These are phyloP conservation scores for Irpex sp. DNA, from an alignment of 1,284 basidiomycete species.

Conservation along the genomic window DNA sequence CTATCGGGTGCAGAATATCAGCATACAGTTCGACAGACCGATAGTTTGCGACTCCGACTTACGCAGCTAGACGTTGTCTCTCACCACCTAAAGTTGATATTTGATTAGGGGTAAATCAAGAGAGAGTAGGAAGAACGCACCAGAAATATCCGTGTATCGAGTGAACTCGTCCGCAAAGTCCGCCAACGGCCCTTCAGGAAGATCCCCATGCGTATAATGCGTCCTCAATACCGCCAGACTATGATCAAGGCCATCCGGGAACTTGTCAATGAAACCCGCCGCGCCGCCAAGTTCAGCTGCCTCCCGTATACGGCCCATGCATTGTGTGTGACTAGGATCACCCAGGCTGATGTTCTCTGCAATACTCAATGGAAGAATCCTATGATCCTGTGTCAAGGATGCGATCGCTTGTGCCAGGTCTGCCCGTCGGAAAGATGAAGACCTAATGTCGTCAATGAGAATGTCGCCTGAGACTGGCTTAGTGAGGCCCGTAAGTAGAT, in stretches of 20 bases:
- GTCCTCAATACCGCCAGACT: not conserved
- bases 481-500: slow-evolving; percentile 38
- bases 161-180: slow-evolving; percentile 8
- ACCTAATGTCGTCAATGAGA: slow-evolving; percentile 32
- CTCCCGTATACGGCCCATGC: slow-evolving; percentile 2
- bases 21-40: not conserved
- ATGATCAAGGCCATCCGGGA: not conserved
- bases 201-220: not conserved
- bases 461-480: slow-evolving; percentile 37
- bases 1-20: not conserved
- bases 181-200: slow-evolving; percentile 3
- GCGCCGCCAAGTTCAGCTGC: slow-evolving; percentile 10
- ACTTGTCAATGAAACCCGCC: slow-evolving; percentile 4
- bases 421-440: slow-evolving; percentile 22
- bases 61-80: slow-evolving; percentile 9
- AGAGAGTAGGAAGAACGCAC: slow-evolving; percentile 2
- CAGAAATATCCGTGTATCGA: slow-evolving; percentile 8
- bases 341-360: slow-evolving; percentile 13
- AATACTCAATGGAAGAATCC: slow-evolving; percentile 34
- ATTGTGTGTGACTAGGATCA: not conserved
- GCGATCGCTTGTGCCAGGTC: slow-evolving; percentile 32
- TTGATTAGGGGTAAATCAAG: not conserved
- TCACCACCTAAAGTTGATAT: slow-evolving; percentile 5
- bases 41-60: not conserved
- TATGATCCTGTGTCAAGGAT: slow-evolving; percentile 36